Base-by-base conservation (phyloP, 805 yeast genomes). In the Candida rishiriensis region DNA sequence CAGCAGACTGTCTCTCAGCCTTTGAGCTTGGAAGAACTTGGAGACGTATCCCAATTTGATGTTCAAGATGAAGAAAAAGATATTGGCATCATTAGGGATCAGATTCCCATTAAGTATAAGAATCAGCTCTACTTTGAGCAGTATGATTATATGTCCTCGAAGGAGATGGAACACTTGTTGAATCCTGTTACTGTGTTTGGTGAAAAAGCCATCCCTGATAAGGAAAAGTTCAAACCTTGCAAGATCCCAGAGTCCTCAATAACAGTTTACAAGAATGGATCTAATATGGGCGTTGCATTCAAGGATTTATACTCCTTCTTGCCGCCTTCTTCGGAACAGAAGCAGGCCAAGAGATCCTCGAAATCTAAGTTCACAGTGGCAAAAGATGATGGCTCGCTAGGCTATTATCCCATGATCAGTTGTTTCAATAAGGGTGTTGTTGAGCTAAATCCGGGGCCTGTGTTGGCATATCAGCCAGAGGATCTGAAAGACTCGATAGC, bases 361-460 rank as follows among this genome's bases (percentile, higher is more conserved):
- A 42, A 47, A 15, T 40, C 42, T 3, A 34, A 40, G 3, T 52
- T 61, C 34, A 42, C 43, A 10, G 48, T 56, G 53, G 71, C 59
- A 56, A 78, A 55, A 12, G 95, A 93, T 60, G 97, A 93, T 59
- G 96, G 96, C 0, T 69, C 79, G 36, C 65, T 88, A 43, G 99
- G 98, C 0, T 93, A 93, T 60, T 93, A 82, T 64, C 98, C 99
- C 1, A 87, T 89, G 69, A 72, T 88, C 30, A 85, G 96, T 43
- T 85, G 85, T 21, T 93, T 79, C 59, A 79, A 79, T 51, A 84
- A 84, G 2, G 98, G 98, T 0, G 68, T 75, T 10, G 95, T 87
- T 5, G 69, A 76, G 47, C 61, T 91, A 44, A 81, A 85, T 50
- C 72, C 88, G 2, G 85, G 89, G 0, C 84, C 88, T 0, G 70